Evolutionary conservation across 1,284 basidiomycete genomes (phyloP), one percentile per base, ranked within the genome.

Genomic region (Cryptococcus floricola): DNA sequence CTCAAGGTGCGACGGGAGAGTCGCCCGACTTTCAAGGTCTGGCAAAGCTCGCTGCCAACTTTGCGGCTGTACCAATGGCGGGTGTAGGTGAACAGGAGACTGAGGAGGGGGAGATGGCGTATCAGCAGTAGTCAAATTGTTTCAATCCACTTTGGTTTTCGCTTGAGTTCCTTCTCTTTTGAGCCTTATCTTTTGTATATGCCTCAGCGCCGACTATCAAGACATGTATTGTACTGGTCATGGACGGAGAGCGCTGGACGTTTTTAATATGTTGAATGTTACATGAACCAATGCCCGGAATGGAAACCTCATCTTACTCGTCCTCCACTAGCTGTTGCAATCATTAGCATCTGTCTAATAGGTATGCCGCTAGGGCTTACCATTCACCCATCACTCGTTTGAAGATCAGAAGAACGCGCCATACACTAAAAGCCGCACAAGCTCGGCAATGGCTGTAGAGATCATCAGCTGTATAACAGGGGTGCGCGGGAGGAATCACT

Each of bases 371-470:
- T 25, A 44, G 7, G 10, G 25, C 10, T 19, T 44, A 44, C 42
- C 12, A 18, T 23, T 23, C 23, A 23, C 2, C 2, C 23, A 23
- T 23, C 23, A 23, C 23, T 44, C 18, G 41, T 18, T 44, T 12
- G 10, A 5, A n/a, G 18, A 12, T 44, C 12, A 19, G 42, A 63
- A 19, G 42, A 63, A 58, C 8, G 59, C 52, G 19, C 68, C 65
- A 52, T 67, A 67, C 53, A 73, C 60, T 39, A 73, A 54, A 41
- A 73, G 49, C 44, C 73, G 60, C n/a, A 68, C 41, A 34, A 75
- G 52, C 58, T 75, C 73, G 39, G 73, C 70, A 23, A 72, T 56
- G 10, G 70, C 73, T 75, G 57, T 13, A n/a, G 23, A 25, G 25
- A 18, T 34, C 43, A 55, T 57, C 47, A 58, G 52, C 42, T 18